Evolutionary conservation across 345 rosid genomes (phyloP).

Genomic region (Eutrema japonicum): DNA sequence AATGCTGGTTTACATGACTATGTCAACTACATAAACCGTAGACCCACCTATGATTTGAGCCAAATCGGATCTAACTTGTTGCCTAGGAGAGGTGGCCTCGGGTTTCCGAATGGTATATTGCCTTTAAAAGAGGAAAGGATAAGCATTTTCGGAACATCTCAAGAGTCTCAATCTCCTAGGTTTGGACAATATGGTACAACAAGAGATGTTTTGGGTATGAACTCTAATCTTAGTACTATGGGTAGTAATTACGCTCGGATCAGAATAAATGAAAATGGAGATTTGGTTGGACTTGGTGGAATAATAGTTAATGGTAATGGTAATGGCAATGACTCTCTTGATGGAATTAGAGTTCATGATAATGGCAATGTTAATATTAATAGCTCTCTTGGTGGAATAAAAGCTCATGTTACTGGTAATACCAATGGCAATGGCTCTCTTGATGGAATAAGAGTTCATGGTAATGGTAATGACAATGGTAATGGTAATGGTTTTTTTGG

Average conservation of each 20-base stretch:
- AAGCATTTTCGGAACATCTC: background rate
- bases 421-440: background rate
- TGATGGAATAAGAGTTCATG: background rate
- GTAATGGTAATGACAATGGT: background rate
- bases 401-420: background rate
- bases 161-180: constrained; percentile 5
- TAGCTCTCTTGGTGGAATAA: background rate
- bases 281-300: background rate
- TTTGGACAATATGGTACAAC: constrained; percentile 19
- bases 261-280: background rate
- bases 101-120: background rate
- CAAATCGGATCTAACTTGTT: constrained; percentile 6
- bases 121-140: background rate
- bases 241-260: background rate
- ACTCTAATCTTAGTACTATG: background rate
- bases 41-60: background rate
- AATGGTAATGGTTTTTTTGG: background rate
- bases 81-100: background rate
- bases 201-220: constrained; percentile 19
- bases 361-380: background rate
- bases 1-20: constrained; percentile 7
- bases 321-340: background rate
- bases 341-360: background rate
- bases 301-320: background rate
- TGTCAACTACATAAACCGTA: background rate